These are phyloP conservation scores for Trichoderma hamatum DNA, from an alignment of 2,329 filamentous ascomycete species.

Conservation along the genomic window DNA sequence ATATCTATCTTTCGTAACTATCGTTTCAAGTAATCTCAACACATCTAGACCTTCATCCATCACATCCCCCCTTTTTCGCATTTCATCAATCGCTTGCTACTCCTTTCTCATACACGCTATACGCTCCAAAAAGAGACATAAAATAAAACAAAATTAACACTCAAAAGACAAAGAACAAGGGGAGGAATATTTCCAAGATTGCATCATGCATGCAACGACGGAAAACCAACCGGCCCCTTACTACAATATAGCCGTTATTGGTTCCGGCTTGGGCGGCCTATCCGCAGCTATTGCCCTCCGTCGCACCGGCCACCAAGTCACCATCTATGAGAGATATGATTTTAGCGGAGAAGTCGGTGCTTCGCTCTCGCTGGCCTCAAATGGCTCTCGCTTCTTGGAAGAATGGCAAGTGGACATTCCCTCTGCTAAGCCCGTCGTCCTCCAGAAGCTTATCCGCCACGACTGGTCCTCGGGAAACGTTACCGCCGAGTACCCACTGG, in stretches of 20 bases:
- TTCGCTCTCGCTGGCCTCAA: conserved; percentile 64
- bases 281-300: conserved; percentile 46
- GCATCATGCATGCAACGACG: not conserved
- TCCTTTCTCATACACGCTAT: not conserved
- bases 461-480: conserved; percentile 66
- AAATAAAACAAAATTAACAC: not conserved
- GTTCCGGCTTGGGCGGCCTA: conserved; percentile 47
- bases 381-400: conserved; percentile 64
- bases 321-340: conserved; percentile 64
- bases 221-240: not conserved
- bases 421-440: conserved; percentile 61
- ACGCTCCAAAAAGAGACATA: not conserved
- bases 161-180: not conserved
- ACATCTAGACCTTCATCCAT: not conserved
- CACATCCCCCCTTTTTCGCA: not conserved
- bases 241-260: conserved; percentile 44
- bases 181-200: not conserved
- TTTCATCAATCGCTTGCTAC: not conserved
- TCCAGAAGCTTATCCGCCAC: conserved; percentile 63
- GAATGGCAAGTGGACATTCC: conserved; percentile 64
- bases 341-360: conserved; percentile 67
- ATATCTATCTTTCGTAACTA: not conserved
- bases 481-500: conserved; percentile 59
- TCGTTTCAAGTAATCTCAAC: not conserved
- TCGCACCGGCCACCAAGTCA: conserved; percentile 47